Percentiles rank a stretch among this genome's conserved stretches.
Evolutionary conservation across 164 flowering plant species (phyloP).

Genomic region (Pachysandra terminalis): DNA sequence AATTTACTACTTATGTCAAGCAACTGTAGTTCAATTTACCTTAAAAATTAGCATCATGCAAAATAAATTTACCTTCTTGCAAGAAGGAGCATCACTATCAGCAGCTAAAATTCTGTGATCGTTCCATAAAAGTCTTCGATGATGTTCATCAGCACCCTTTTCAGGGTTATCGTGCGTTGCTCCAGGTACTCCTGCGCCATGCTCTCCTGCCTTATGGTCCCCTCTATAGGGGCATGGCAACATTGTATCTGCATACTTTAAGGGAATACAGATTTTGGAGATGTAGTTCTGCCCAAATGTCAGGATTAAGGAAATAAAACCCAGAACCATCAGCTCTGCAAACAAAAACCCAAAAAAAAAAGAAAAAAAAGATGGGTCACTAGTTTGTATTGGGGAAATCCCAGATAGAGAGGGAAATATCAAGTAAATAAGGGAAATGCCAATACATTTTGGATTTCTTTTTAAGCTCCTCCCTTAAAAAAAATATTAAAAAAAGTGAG

Average conservation of each 20-base stretch:
- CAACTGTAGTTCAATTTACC: background rate
- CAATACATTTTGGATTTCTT: background rate
- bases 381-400: background rate
- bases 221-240: conserved; percentile 48
- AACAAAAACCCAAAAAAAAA: conserved; percentile 3
- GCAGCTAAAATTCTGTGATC: conserved; percentile 47
- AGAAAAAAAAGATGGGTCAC: background rate
- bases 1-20: no score
- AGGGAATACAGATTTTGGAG: conserved; percentile 51
- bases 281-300: conserved; percentile 50
- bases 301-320: conserved; percentile 62
- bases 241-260: conserved; percentile 36
- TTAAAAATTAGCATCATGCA: background rate
- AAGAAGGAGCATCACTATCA: conserved; percentile 14
- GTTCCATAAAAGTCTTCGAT: conserved; percentile 48
- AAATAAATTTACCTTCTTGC: conserved; percentile 36
- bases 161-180: background rate
- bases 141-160: conserved; percentile 11
- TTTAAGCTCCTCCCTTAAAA: background rate
- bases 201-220: conserved; percentile 6
- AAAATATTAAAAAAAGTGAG: background rate
- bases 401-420: background rate
- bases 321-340: conserved; percentile 69
- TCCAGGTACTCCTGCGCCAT: background rate
- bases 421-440: background rate